A percentile compares a stretch with the other conserved stretches of the same genome.
Conservation (phyloP, 192 early-diverging fungal genomes). For the Backusella circina region DNA sequence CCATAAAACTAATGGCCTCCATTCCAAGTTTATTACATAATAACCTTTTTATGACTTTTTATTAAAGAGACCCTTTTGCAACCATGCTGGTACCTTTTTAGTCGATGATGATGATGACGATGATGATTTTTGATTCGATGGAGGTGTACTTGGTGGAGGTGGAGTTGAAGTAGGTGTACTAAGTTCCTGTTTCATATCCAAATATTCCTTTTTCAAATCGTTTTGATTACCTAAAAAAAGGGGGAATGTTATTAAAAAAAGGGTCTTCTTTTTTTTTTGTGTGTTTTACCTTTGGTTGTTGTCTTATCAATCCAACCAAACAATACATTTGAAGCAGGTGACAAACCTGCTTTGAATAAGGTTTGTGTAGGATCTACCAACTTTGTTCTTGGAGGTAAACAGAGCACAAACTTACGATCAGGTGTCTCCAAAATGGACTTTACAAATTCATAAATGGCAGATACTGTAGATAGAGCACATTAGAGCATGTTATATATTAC, state of each 20-base stretch:
- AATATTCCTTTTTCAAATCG: conserved; percentile 7
- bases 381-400: conserved; percentile 49
- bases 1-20: too few species aligned
- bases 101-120: background rate
- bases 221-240: background rate
- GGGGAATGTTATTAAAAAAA: background rate
- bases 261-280: background rate
- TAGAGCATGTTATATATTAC: background rate
- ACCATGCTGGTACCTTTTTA: conserved; percentile 20
- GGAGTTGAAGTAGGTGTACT: background rate
- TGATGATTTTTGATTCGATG: background rate
- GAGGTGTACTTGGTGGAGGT: background rate
- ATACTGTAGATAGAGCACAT: conserved; percentile 19
- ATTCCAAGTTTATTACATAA: background rate
- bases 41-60: conserved; percentile 7
- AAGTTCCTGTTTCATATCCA: conserved; percentile 10
- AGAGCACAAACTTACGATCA: conserved; percentile 35
- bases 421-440: conserved; percentile 29
- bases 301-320: conserved; percentile 44
- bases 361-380: conserved; percentile 39
- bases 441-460: conserved; percentile 34
- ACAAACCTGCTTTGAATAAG: conserved; percentile 46
- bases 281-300: background rate
- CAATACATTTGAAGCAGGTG: conserved; percentile 53
- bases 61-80: conserved; percentile 27